Percentiles rank a stretch among this genome's conserved stretches.
Conservation (phyloP, 768 basidiomycete species). For the Russula ochroleuca region DNA sequence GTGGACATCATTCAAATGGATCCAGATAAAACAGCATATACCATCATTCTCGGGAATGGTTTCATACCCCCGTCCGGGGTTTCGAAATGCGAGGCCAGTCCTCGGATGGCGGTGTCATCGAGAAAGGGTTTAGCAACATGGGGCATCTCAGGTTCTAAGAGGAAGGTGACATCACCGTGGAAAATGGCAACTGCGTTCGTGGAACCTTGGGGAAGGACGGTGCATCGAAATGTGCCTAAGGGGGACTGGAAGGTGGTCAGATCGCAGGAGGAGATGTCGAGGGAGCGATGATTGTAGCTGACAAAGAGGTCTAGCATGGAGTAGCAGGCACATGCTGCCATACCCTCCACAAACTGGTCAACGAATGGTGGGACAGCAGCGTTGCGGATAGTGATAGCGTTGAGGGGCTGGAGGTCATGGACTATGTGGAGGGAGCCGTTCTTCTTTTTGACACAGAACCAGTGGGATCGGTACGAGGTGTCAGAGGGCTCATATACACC, state of each 20-base stretch:
- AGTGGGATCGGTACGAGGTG: conserved; percentile 38
- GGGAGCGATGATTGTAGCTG: not conserved
- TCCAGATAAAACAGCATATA: no score
- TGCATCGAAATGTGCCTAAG: not conserved
- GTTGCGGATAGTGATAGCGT: conserved; percentile 14
- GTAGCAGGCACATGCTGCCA: not conserved
- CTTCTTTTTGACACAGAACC: conserved; percentile 37
- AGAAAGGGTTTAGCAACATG: no score
- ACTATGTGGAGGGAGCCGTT: conserved; percentile 23
- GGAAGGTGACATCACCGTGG: no score
- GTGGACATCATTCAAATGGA: no score
- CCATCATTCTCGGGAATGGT: no score
- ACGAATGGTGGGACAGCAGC: conserved; percentile 17
- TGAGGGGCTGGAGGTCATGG: conserved; percentile 32
- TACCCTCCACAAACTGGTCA: conserved; percentile 25
- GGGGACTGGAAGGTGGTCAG: conserved; percentile 4
- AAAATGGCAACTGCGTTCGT: conserved; percentile 1
- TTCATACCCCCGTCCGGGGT: no score
- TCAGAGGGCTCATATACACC: conserved; percentile 38
- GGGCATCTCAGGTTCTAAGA: no score
- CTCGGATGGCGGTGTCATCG: no score
- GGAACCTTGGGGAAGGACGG: not conserved
- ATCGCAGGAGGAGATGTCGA: not conserved
- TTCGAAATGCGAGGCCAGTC: no score
- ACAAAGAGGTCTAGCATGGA: no score